These are phyloP conservation scores for Lasiodiplodia sp. DNA, from an alignment of 2,329 filamentous ascomycete species.

Conservation along the genomic window DNA sequence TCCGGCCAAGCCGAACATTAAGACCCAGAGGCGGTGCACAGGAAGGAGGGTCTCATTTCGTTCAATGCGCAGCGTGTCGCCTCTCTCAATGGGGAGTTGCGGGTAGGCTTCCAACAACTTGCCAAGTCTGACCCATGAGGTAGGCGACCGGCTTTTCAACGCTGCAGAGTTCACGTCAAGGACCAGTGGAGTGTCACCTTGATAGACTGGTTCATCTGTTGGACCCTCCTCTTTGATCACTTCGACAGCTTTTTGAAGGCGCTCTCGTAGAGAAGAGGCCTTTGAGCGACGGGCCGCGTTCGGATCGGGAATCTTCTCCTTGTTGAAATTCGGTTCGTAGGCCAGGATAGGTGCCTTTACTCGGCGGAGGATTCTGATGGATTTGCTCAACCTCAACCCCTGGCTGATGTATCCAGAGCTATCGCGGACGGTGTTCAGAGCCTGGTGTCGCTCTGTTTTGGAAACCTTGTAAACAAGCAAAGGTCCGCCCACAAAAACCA, in stretches of 20 bases:
- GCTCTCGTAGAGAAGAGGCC: background rate
- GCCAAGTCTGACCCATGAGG: background rate
- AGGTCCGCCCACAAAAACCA: background rate
- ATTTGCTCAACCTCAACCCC: background rate
- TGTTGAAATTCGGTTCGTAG: background rate
- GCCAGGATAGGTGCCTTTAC: slow-evolving; percentile 1
- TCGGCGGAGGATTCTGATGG: background rate
- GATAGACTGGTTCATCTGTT: background rate
- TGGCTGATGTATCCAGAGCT: background rate
- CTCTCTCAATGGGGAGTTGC: background rate
- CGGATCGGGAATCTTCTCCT: background rate
- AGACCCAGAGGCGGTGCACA: background rate
- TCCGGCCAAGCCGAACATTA: background rate
- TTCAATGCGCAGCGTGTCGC: background rate
- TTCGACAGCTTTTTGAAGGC: background rate
- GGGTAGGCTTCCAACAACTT: background rate
- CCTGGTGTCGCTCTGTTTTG: slow-evolving; percentile 2
- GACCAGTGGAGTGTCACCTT: background rate
- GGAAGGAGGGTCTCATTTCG: background rate
- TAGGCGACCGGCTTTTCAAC: background rate
- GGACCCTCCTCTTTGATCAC: background rate
- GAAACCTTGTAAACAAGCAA: background rate
- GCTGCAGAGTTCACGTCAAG: background rate
- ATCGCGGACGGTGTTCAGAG: background rate
- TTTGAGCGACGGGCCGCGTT: background rate